Base-by-base conservation (phyloP, 179 eudicot species). In the Spergularia azorica region DNA sequence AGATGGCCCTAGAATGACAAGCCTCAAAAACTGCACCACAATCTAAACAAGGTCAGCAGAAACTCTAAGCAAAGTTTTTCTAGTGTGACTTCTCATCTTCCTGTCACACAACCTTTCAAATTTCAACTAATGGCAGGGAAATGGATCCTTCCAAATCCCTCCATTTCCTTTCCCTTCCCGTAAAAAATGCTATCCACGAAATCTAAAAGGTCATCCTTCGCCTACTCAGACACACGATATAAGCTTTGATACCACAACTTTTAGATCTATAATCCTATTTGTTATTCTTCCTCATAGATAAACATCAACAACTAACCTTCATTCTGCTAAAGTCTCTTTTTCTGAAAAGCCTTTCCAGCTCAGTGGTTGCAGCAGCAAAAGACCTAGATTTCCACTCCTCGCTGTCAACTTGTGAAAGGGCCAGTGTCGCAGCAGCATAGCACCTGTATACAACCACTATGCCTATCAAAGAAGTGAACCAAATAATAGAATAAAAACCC, bases 291-390 rank as follows among this genome's bases (percentile, higher is more conserved):
- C 66, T 15, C 72, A 73, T n/a, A 73, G 20, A 74, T 63, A 20
- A 52, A n/a, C 5, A 56, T 70, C 78, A 77, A 72, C 2, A 10
- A 13, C 72, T 65, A 79, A 95, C 99, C 99, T 93, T 88, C 99
- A 95, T 93, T 70, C 87, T 83, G 73, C 90, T 80, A 75, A 95
- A 95, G 77, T 95, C 97, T 65, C 80, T 88, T 84, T 95, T 95
- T 71, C 85, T 90, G 85, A 95, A 95, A 38, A 93, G 87, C 82
- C 97, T 93, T 85, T 95, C 97, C 77, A 95, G 71, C 84, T 93
- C 99, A 67, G 79, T 83, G 65, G 97, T 90, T 76, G 99, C 97
- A 73, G 97, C 97, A 83, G 90, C 93, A 76, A 95, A 88, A 82
- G 94, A 89, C 81, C 79, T 81, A 63, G 87, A 85, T 81, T 95